Evolutionary conservation across 495 filamentous ascomycete genomes (phyloP), one percentile per base, ranked within the genome.

Genomic region (Neurospora discreta): DNA sequence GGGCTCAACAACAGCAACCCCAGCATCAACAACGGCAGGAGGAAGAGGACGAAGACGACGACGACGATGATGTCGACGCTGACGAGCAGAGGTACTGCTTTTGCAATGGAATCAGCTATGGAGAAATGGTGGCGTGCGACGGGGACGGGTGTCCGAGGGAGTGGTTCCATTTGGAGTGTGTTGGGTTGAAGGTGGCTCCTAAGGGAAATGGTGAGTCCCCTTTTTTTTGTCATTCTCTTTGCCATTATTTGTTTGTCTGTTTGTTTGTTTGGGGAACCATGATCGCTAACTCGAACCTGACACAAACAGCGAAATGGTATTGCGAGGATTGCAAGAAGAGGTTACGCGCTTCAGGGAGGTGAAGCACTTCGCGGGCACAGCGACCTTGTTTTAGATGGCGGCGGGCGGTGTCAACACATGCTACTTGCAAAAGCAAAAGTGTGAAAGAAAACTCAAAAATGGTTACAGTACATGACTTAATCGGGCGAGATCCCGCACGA

Each of bases 61-160:
- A 87, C 3, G 89, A 90, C 26, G 89, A 86, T 6, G 93, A 93
- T 39, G 88, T 88, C 16, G 93, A 94, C 69, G 90, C 87, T 16
- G 89, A 93, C 71, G 95, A 98, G 79, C 92, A 91, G 15, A 84
- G 89, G 65, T 99, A 98, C 81, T 99, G 95, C 81, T 93, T 93
- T 81, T 99, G 95, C 80, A 92, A 98, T 74, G 88, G 90, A 73
- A 89, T 97, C 40, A 95, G 92, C 77, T 99, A 97, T 77, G 95
- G 95, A 26, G 92, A 97, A 82, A 99, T 99, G 95, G 92, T 99
- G 18, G 95, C 91, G n/a, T 99, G 95, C 75, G 95, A 99, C 77
- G 92, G 90, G 60, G 92, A 95, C 69, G 87, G 86, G 36, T 99
- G 95, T 82, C 87, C 90, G 73, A 86, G 89, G 73, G 95, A 98